These are phyloP conservation scores for Venturiaceae sp. DNA, from an alignment of 2,329 filamentous ascomycete genomes.

Conservation along the genomic window DNA sequence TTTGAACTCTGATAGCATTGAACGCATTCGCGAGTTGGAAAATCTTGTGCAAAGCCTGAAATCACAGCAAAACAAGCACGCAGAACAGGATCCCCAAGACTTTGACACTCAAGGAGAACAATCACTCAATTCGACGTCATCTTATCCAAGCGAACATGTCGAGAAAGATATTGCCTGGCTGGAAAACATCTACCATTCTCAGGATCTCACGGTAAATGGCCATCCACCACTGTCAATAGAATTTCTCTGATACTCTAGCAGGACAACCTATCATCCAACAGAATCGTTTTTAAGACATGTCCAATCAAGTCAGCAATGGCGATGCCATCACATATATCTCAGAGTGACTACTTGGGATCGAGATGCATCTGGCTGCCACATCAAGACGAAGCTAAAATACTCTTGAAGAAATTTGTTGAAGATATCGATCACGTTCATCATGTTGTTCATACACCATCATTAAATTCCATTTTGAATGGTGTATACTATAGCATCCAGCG, in stretches of 20 bases:
- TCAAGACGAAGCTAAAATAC: constrained; percentile 20
- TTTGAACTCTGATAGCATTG: constrained; percentile 9
- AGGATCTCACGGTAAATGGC: background rate
- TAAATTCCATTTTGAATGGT: constrained; percentile 17
- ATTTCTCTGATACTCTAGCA: background rate
- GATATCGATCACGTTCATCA: constrained; percentile 26
- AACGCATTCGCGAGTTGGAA: constrained; percentile 13
- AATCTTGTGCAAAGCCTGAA: constrained; percentile 8
- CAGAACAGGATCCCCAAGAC: background rate
- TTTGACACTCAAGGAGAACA: background rate
- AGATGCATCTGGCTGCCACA: constrained; percentile 25
- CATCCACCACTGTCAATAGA: background rate
- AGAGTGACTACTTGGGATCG: constrained; percentile 3
- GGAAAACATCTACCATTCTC: background rate
- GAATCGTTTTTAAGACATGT: background rate
- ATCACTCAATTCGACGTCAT: background rate
- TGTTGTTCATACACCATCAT: constrained; percentile 21
- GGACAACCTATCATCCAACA: background rate
- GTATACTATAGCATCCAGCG: constrained; percentile 17
- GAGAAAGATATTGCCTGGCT: background rate
- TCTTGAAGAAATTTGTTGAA: constrained; percentile 23
- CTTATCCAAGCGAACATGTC: background rate
- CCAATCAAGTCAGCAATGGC: background rate
- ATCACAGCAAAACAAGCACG: background rate
- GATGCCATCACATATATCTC: background rate